Evolutionary conservation across 345 rosid species (phyloP).

Genomic region (Dimocarpus longan): DNA sequence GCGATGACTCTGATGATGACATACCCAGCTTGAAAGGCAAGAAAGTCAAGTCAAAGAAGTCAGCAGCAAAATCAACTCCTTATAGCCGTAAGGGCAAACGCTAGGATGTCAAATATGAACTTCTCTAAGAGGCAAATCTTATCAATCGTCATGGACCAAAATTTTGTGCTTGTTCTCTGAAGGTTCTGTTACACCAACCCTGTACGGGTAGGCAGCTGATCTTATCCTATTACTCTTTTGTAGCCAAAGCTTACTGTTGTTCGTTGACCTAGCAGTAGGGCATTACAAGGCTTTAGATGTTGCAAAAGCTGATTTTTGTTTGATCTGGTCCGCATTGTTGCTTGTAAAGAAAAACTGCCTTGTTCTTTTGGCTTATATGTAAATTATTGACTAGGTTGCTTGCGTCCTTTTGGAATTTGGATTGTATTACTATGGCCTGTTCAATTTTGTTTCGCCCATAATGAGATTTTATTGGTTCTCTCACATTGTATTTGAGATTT

Average conservation of each 20-base stretch:
- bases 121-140: too few species aligned
- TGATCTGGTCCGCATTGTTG: not conserved
- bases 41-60: slow-evolving; percentile 43
- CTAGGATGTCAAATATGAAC: slow-evolving; percentile 19
- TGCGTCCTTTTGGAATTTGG: not conserved
- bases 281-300: not conserved
- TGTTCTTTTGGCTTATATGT: not conserved
- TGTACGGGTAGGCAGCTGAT: not conserved
- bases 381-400: not conserved
- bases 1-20: slow-evolving; percentile 62
- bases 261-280: not conserved
- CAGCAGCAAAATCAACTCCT: slow-evolving; percentile 31
- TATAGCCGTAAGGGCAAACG: slow-evolving; percentile 38
- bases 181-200: not conserved
- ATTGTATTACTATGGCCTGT: not conserved
- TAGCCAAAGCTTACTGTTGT: not conserved
- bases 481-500: too few species aligned
- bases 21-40: slow-evolving; percentile 53
- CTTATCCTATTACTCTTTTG: not conserved
- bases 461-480: too few species aligned
- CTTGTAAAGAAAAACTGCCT: not conserved
- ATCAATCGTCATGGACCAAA: not conserved
- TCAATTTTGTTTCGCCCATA: not conserved
- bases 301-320: not conserved
- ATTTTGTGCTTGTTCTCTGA: not conserved